Conservation (phyloP, 441 rosid species). For the Populus tomentosa region DNA sequence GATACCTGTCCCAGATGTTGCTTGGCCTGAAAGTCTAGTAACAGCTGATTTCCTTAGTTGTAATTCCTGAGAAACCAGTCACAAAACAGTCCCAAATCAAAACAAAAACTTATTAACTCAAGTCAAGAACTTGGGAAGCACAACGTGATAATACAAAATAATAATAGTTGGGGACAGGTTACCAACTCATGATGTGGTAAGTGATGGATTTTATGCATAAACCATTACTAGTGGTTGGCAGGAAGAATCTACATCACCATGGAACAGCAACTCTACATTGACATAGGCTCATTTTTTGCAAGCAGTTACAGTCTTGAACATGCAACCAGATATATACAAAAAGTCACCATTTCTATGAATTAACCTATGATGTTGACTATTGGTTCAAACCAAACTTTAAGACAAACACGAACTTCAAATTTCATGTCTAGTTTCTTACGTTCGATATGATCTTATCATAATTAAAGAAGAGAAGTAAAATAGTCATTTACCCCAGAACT, state of each 20-base stretch:
- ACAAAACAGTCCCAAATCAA: slow-evolving; percentile 1
- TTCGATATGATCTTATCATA: too few species aligned
- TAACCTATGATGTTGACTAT: background rate
- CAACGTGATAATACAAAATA: background rate
- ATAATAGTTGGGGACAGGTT: background rate
- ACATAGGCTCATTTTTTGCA: background rate
- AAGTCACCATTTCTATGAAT: background rate
- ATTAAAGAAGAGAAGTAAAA: too few species aligned
- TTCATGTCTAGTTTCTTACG: too few species aligned
- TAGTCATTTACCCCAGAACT: background rate
- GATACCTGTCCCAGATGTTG: slow-evolving; percentile 21
- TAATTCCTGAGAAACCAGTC: slow-evolving; percentile 20
- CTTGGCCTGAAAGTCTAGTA: slow-evolving; percentile 18
- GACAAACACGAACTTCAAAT: background rate
- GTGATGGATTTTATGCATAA: background rate
- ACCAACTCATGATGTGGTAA: background rate
- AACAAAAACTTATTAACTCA: background rate
- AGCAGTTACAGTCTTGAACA: background rate
- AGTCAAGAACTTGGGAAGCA: background rate
- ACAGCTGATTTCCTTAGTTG: slow-evolving; percentile 16
- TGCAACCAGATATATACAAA: background rate
- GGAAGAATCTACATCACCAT: background rate
- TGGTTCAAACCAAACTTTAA: background rate
- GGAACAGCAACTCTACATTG: background rate
- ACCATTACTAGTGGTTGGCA: background rate